Evolutionary conservation across 441 rosid species (phyloP).

Genomic region (Pelargonium australe): DNA sequence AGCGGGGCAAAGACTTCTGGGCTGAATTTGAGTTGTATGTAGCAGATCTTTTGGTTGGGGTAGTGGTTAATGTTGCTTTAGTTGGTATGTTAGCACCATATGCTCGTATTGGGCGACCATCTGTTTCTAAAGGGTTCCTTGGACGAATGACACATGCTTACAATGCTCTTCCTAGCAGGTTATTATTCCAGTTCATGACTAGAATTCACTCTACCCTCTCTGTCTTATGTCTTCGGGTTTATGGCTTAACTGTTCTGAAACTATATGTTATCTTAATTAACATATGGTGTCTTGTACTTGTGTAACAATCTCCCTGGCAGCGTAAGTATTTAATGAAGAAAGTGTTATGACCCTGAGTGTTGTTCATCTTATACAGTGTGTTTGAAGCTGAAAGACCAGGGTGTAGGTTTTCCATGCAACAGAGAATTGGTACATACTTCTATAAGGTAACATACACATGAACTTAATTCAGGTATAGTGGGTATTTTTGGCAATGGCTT

Average conservation of each 20-base stretch:
- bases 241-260: neutral
- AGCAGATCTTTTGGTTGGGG: constrained; percentile 89
- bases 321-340: neutral
- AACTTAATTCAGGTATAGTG: neutral
- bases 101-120: constrained; percentile 73
- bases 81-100: constrained; percentile 90
- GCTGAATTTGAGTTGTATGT: constrained; percentile 84
- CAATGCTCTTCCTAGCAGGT: constrained; percentile 95
- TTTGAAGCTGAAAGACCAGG: constrained; percentile 98
- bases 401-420: constrained; percentile 59
- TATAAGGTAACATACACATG: constrained; percentile 50
- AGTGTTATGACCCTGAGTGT: neutral
- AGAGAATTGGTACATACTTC: constrained; percentile 80
- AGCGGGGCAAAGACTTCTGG: constrained; percentile 91
- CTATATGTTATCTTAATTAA: too few relatives aligned
- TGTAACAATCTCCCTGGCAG: neutral
- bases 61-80: constrained; percentile 80
- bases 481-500: neutral
- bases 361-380: constrained; percentile 41
- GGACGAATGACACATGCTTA: constrained; percentile 53
- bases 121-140: constrained; percentile 52
- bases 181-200: constrained; percentile 5
- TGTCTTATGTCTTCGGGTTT: constrained; percentile 1
- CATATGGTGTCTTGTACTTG: neutral
- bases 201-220: neutral